Evolutionary conservation across 306 rosid genomes (phyloP).

Genomic region (Gastrolobium villosum): DNA sequence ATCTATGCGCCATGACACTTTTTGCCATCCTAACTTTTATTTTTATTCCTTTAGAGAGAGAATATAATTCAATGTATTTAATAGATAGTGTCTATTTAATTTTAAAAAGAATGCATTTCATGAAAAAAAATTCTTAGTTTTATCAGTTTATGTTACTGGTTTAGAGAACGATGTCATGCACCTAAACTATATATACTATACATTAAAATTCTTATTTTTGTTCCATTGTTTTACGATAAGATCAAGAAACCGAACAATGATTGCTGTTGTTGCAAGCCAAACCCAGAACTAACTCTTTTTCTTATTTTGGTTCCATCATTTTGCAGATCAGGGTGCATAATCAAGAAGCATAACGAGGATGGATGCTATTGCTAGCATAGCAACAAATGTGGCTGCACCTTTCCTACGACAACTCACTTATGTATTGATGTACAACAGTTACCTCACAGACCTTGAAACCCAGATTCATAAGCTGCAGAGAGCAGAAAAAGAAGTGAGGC

Average conservation of each 20-base stretch:
- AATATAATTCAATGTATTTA: too few species aligned
- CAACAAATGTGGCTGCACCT: constrained; percentile 43
- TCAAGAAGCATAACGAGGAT: constrained; percentile 36
- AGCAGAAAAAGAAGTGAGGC: constrained; percentile 43
- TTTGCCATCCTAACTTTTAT: too few species aligned
- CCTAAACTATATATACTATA: neutral
- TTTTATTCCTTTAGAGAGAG: too few species aligned
- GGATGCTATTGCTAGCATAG: constrained; percentile 42
- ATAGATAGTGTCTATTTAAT: too few species aligned
- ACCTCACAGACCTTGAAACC: constrained; percentile 31
- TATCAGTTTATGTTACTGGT: neutral
- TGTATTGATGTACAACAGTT: constrained; percentile 43
- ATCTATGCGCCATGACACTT: too few species aligned
- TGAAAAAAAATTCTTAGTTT: too few species aligned
- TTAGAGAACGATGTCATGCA: neutral
- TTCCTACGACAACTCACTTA: constrained; percentile 30
- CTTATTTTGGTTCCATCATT: constrained; percentile 11
- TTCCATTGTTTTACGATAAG: neutral
- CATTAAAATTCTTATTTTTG: neutral
- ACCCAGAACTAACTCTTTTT: neutral
- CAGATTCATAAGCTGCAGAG: constrained; percentile 45
- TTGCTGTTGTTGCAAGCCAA: neutral
- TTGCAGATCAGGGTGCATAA: constrained; percentile 22
- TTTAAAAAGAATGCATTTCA: too few species aligned
- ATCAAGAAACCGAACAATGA: neutral